Percentiles rank a stretch among this genome's conserved stretches.
phyloP scores from a whole-genome alignment of 73 alveolate genomes.

The Stentor roeselii region DNA sequence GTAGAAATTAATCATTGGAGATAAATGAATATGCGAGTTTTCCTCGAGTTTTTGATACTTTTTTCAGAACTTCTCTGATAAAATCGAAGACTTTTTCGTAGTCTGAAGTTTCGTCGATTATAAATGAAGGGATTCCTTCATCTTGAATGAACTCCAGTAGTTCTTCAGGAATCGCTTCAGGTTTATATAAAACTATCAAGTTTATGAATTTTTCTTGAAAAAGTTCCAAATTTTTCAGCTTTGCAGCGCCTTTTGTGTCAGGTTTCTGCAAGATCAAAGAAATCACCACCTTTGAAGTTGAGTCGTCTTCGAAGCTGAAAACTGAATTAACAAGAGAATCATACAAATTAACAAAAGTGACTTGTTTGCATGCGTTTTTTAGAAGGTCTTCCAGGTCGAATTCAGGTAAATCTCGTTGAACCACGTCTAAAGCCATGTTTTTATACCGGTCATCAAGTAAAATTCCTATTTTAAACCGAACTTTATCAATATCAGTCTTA shows the following conservation, averaged over 20 bases:
- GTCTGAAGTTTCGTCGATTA: too few relatives aligned
- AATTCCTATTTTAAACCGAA: neutral
- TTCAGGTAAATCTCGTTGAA: neutral
- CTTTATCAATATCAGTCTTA: neutral
- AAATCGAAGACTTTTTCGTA: too few relatives aligned
- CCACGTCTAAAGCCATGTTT: neutral
- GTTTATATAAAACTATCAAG: neutral
- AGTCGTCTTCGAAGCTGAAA: neutral
- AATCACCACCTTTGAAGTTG: neutral
- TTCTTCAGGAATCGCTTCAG: neutral
- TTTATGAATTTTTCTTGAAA: too few relatives aligned
- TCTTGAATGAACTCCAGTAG: neutral
- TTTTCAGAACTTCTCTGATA: too few relatives aligned
- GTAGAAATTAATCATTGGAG: too few relatives aligned
- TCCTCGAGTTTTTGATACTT: too few relatives aligned
- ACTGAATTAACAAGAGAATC: neutral
- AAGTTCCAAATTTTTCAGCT: neutral
- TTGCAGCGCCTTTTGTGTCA: neutral
- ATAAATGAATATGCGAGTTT: too few relatives aligned
- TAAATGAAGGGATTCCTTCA: too few relatives aligned
- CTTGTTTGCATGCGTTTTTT: neutral
- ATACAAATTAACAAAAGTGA: neutral
- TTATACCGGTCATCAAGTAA: neutral
- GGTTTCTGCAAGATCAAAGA: neutral
- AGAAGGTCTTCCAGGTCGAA: neutral